These are phyloP conservation scores for Microascus cirrosus DNA, from an alignment of 2,329 filamentous ascomycete species.

Conservation along the genomic window DNA sequence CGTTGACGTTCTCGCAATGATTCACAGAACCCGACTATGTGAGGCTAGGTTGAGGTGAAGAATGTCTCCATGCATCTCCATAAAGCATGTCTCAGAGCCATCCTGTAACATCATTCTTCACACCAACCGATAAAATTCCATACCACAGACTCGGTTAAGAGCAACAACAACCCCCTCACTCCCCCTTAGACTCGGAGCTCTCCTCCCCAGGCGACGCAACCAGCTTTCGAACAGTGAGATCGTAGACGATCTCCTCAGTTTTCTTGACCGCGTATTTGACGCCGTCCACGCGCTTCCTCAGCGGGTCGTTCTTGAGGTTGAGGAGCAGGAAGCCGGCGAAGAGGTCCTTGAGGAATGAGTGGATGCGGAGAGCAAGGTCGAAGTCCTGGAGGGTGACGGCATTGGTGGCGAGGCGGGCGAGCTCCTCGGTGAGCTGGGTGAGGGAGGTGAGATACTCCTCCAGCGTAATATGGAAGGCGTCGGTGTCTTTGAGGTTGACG, in stretches of 20 bases:
- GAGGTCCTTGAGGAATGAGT: slow-evolving; percentile 85
- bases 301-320: slow-evolving; percentile 90
- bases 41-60: background rate
- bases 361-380: slow-evolving; percentile 74
- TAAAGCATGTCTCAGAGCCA: background rate
- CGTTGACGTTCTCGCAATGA: too few species aligned
- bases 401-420: slow-evolving; percentile 85
- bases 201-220: slow-evolving; percentile 22
- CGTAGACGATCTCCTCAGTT: slow-evolving; percentile 96
- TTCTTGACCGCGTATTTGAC: slow-evolving; percentile 98
- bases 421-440: slow-evolving; percentile 79
- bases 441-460: slow-evolving; percentile 92
- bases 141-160: background rate
- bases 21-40: background rate
- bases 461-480: slow-evolving; percentile 90
- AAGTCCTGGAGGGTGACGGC: slow-evolving; percentile 88
- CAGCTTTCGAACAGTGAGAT: slow-evolving; percentile 77
- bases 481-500: slow-evolving; percentile 79
- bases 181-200: background rate
- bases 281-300: slow-evolving; percentile 79
- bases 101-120: background rate
- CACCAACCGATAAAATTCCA: background rate
- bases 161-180: background rate
- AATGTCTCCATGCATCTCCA: background rate
- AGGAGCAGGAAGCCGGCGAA: slow-evolving; percentile 94